A percentile compares a stretch with the other conserved stretches of the same genome.
phyloP scores from a whole-genome alignment of 805 yeast genomes.

The Spathaspora boniae region DNA sequence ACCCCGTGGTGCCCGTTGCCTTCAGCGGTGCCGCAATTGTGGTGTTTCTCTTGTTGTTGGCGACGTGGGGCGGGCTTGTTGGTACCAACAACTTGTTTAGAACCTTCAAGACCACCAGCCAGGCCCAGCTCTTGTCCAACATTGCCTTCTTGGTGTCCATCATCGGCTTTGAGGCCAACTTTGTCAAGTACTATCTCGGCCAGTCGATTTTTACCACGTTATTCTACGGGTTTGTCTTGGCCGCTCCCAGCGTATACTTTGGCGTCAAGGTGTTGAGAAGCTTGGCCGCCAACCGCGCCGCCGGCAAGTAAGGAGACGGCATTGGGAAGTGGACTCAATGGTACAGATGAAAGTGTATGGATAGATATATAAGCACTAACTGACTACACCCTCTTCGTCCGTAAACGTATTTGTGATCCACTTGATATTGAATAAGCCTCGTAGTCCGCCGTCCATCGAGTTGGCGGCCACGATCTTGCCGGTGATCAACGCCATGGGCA shows the following conservation, averaged over 20 bases:
- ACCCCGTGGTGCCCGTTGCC: conserved; percentile 46
- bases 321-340: not conserved
- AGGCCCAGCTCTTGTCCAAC: conserved; percentile 32
- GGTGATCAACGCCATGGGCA: conserved; percentile 83
- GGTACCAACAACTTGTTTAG: conserved; percentile 25
- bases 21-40: conserved; percentile 45
- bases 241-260: conserved; percentile 51
- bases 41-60: conserved; percentile 41
- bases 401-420: conserved; percentile 50
- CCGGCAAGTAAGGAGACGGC: conserved; percentile 15
- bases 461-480: conserved; percentile 81
- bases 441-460: conserved; percentile 46
- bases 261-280: conserved; percentile 67
- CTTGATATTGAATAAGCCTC: conserved; percentile 57
- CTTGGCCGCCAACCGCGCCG: conserved; percentile 30
- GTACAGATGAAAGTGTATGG: no score
- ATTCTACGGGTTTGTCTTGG: conserved; percentile 43
- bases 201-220: conserved; percentile 60
- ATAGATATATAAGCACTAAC: no score
- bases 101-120: conserved; percentile 32
- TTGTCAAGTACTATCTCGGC: conserved; percentile 56
- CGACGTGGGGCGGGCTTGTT: conserved; percentile 37
- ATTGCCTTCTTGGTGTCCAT: conserved; percentile 48
- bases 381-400: conserved; percentile 21
- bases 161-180: conserved; percentile 48